Base-by-base conservation (phyloP, 768 basidiomycete genomes). In the Nidularia sp. region DNA sequence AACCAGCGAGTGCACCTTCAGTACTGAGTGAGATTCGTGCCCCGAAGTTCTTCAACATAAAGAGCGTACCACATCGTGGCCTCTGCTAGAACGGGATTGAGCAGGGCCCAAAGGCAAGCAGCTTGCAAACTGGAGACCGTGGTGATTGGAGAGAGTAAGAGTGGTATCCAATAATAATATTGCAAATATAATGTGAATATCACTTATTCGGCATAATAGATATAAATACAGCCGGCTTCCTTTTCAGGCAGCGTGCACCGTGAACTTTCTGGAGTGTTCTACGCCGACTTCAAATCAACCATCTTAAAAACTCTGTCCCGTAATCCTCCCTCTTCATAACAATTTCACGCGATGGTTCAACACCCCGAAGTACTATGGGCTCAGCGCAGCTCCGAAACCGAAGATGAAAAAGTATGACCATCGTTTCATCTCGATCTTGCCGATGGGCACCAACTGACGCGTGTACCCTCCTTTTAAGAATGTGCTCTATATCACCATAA, bases 361-460 rank as follows among this genome's bases (percentile, higher is more conserved):
- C 91, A 93, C 69, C 95, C 95, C 35, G 93, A 97, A 71, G 76
- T 96, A 34, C 79, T 94, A 2, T 98, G 95, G 93, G 95, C 96
- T 45, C 95, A 98, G 71, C 84, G 96, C 60, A 91, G 87, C 76
- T 88, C 84, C 39, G 78, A 69, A 12, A 61, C 74, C 8, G 79
- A 74, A 10, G 75, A 82, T 33, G 77, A 76, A 45, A 94, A 94
- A 77, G 94, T 90, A 45, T 41, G 66, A 57, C 42, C 32, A 52
- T 12, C 31, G 31, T 46, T 48, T 47, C 25, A 49, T 48, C 18
- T 43, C 22, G 45, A 45, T 49, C 50, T 49, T 50, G 55, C 55
- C 49, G 10, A n/a, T 44, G 41, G 41, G 31, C 47, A 48, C 50
- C 47, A 57, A 53, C 56, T 66, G 48, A 62, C 60, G 54, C 60